Evolutionary conservation across 2,329 filamentous ascomycete genomes (phyloP).

Genomic region (Phyllosticta capitalensis): DNA sequence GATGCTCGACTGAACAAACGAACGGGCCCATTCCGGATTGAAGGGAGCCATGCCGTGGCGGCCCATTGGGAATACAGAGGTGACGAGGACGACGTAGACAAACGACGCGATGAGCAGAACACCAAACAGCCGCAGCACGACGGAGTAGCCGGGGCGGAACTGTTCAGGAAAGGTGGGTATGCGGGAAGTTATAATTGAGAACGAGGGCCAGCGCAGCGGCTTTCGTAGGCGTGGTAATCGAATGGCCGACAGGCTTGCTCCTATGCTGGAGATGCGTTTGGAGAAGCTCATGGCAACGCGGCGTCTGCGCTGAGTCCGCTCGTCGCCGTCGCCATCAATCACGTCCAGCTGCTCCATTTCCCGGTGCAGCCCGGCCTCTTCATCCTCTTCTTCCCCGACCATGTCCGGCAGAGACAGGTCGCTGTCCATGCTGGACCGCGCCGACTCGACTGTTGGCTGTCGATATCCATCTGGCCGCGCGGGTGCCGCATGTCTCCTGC

Average conservation of each 20-base stretch:
- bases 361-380: conserved; percentile 51
- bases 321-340: conserved; percentile 25
- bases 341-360: conserved; percentile 67
- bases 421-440: conserved; percentile 51
- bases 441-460: conserved; percentile 74
- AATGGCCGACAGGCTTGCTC: conserved; percentile 48
- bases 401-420: conserved; percentile 44
- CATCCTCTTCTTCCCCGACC: conserved; percentile 42
- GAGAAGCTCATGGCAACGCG: conserved; percentile 38
- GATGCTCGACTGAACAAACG: conserved; percentile 63
- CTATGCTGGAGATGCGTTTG: conserved; percentile 48
- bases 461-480: conserved; percentile 37
- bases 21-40: conserved; percentile 71
- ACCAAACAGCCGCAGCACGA: conserved; percentile 65
- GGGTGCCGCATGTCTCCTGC: conserved; percentile 14
- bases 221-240: conserved; percentile 32
- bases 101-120: conserved; percentile 66
- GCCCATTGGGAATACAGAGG: conserved; percentile 67
- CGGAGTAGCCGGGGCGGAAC: conserved; percentile 48
- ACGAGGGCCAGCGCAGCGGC: conserved; percentile 18
- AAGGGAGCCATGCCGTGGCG: conserved; percentile 61
- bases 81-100: conserved; percentile 77
- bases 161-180: conserved; percentile 37
- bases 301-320: conserved; percentile 16
- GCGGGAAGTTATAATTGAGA: conserved; percentile 20